A percentile compares a stretch with the other conserved stretches of the same genome.
Conservation (phyloP, 768 basidiomycete genomes). For the Tylopilus intermedius region DNA sequence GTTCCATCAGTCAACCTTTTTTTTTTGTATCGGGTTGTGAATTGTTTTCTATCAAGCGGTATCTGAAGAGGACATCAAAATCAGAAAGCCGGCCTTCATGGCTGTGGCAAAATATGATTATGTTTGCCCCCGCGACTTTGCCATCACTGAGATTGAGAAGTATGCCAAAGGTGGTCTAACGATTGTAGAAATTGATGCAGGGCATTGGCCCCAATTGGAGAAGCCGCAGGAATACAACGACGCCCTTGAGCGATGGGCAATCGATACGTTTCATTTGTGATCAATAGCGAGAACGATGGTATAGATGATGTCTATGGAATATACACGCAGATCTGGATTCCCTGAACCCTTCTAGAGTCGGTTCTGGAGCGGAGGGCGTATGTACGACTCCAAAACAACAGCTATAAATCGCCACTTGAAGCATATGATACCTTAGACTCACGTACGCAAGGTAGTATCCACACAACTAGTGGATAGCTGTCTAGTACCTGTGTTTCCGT, state of each 20-base stretch:
- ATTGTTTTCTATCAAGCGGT: conserved; percentile 12
- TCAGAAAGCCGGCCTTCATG: conserved; percentile 37
- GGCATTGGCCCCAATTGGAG: conserved; percentile 38
- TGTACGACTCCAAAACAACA: neutral
- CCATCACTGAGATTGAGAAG: conserved; percentile 21
- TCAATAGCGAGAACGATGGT: neutral
- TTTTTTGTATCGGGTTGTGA: neutral
- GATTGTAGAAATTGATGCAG: conserved; percentile 31
- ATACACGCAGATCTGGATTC: neutral
- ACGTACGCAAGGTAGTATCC: neutral
- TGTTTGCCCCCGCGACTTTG: conserved; percentile 28
- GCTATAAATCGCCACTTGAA: neutral
- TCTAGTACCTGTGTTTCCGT: conserved; percentile 27
- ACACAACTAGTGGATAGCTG: conserved; percentile 7
- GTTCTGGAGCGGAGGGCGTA: neutral
- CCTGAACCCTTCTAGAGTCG: neutral
- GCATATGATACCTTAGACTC: neutral
- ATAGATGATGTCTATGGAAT: conserved; percentile 4
- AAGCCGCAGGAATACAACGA: conserved; percentile 32
- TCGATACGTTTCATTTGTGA: conserved; percentile 17
- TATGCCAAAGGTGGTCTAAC: conserved; percentile 27
- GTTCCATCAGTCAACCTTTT: neutral
- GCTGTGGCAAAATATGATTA: conserved; percentile 33
- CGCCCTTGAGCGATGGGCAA: conserved; percentile 33
- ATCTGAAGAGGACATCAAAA: conserved; percentile 21